These are phyloP conservation scores for Coemansia sp. DNA, from an alignment of 371 early-diverging fungal species.

Conservation along the genomic window DNA sequence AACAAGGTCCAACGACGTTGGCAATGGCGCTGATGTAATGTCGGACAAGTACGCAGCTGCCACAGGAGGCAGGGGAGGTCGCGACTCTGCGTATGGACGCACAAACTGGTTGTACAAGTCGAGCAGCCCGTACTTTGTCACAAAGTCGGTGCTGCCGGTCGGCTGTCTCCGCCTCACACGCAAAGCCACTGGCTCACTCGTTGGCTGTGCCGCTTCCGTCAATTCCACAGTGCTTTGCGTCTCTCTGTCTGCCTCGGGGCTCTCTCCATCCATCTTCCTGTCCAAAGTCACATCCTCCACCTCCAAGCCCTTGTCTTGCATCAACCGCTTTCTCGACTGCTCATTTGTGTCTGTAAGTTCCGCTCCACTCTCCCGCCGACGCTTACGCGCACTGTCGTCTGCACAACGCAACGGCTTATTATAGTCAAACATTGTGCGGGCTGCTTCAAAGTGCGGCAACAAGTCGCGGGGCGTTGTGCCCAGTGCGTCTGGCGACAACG, in stretches of 20 bases:
- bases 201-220: neutral
- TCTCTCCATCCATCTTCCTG: no score
- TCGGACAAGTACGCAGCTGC: constrained; percentile 32
- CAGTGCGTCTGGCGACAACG: constrained; percentile 36
- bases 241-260: no score
- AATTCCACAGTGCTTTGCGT: neutral
- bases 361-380: constrained; percentile 11
- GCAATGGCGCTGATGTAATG: constrained; percentile 8
- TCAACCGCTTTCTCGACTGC: neutral
- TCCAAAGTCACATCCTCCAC: no score
- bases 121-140: constrained; percentile 26
- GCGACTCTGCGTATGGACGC: constrained; percentile 28
- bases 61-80: constrained; percentile 31
- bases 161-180: constrained; percentile 15
- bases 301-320: no score
- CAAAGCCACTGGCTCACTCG: neutral
- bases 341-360: neutral
- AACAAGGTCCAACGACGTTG: constrained; percentile 17
- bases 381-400: constrained; percentile 5
- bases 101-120: constrained; percentile 38
- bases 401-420: neutral
- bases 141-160: constrained; percentile 42
- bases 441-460: constrained; percentile 28
- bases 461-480: constrained; percentile 34
- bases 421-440: neutral